phyloP scores from a whole-genome alignment of 2,329 filamentous ascomycete genomes.

The Chrysoporthe puriensis region DNA sequence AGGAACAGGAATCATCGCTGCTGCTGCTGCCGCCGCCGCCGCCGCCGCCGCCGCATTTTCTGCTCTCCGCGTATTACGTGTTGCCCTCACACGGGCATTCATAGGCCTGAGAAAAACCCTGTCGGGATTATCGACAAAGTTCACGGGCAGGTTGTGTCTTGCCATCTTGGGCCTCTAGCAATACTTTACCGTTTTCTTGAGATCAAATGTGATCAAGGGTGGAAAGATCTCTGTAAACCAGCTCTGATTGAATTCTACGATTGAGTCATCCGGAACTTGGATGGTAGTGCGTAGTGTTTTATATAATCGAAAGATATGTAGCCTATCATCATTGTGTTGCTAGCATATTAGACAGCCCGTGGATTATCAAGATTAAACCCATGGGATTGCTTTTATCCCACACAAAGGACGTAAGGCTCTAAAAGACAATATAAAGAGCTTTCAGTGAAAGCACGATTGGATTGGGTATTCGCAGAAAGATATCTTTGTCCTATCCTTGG shows the following conservation, averaged over 20 bases:
- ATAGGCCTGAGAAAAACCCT: not conserved
- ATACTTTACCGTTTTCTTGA: not conserved
- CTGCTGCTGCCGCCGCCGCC: not conserved
- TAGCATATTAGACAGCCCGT: not conserved
- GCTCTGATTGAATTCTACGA: not conserved
- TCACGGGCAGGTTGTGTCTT: not conserved
- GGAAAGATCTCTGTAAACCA: not conserved
- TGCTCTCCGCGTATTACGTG: not conserved
- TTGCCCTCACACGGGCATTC: not conserved
- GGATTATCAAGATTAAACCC: not conserved
- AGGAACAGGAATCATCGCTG: not conserved
- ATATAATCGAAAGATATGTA: not conserved
- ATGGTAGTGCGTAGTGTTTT: not conserved
- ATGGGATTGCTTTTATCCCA: not conserved
- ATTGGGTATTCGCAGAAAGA: not conserved
- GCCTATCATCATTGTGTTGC: not conserved
- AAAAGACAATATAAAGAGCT: not conserved
- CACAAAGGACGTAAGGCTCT: not conserved
- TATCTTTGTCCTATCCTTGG: not conserved
- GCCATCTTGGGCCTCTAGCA: not conserved
- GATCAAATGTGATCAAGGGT: not conserved
- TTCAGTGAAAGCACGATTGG: not conserved
- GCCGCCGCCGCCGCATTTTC: not conserved
- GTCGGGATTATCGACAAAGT: not conserved
- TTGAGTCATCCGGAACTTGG: not conserved